Conservation (phyloP, 1,284 basidiomycete genomes). For the Irpex sp. region DNA sequence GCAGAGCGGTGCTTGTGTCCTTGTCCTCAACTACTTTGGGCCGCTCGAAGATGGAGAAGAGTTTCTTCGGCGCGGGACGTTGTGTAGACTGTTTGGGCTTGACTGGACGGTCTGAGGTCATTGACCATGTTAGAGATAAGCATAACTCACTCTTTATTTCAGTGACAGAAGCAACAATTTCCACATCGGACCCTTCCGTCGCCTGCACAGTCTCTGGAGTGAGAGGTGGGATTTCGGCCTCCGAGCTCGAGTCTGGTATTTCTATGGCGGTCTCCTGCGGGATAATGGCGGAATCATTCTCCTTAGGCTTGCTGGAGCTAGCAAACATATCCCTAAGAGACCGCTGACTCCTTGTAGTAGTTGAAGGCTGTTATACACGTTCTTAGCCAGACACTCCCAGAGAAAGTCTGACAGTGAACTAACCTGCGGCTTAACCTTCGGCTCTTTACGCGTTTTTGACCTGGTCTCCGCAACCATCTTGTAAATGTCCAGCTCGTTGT, state of each 20-base stretch:
- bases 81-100: background rate
- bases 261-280: background rate
- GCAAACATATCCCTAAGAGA: slow-evolving; percentile 14
- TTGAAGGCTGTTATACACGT: background rate
- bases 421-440: slow-evolving; percentile 2
- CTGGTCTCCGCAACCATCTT: slow-evolving; percentile 7
- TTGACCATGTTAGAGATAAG: background rate
- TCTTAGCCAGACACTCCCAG: background rate
- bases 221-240: background rate
- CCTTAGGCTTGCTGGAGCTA: background rate
- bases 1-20: background rate
- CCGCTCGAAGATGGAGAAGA: slow-evolving; percentile 10
- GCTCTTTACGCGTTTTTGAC: slow-evolving; percentile 1
- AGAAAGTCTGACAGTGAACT: background rate
- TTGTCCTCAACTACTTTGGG: background rate
- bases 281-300: background rate
- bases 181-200: background rate
- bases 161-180: background rate
- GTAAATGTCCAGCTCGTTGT: background rate
- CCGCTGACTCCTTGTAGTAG: slow-evolving; percentile 2
- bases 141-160: background rate
- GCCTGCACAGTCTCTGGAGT: background rate
- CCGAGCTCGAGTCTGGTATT: background rate
- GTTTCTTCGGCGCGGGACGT: slow-evolving; percentile 1
- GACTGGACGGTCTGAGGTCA: background rate